These are phyloP conservation scores for Globisporangium perplexum DNA, from an alignment of 352 stramenopile genomes.

Conservation along the genomic window DNA sequence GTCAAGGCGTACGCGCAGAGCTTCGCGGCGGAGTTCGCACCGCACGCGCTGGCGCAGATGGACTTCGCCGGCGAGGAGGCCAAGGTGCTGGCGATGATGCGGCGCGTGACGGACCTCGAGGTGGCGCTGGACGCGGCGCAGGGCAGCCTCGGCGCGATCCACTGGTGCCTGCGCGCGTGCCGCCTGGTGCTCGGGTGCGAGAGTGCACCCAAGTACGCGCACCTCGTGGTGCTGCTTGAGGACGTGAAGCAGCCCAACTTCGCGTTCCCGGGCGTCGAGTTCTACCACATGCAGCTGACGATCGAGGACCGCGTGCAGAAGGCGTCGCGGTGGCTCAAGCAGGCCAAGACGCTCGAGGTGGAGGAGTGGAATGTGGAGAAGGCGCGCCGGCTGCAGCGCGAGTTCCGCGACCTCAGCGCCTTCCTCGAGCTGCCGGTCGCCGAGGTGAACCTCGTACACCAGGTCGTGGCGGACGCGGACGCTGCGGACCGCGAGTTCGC, in stretches of 20 bases:
- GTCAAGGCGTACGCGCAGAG: constrained; percentile 28
- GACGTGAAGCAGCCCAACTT: constrained; percentile 46
- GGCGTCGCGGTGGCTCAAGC: constrained; percentile 54
- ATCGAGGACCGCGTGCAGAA: constrained; percentile 64
- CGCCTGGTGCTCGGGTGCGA: constrained; percentile 45
- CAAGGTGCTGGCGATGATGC: constrained; percentile 39
- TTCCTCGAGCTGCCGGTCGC: constrained; percentile 61
- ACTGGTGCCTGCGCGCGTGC: constrained; percentile 77
- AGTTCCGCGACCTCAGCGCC: constrained; percentile 47
- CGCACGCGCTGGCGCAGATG: constrained; percentile 34
- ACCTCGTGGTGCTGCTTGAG: constrained; percentile 60
- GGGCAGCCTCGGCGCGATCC: constrained; percentile 48
- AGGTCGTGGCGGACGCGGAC: constrained; percentile 15
- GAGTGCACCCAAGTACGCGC: constrained; percentile 51
- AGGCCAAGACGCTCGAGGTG: constrained; percentile 54
- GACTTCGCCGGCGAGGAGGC: constrained; percentile 34
- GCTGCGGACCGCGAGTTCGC: constrained; percentile 11
- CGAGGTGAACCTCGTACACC: constrained; percentile 60
- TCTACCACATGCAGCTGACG: constrained; percentile 62
- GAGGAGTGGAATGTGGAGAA: constrained; percentile 68
- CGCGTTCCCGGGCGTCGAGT: constrained; percentile 58
- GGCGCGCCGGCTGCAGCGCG: constrained; percentile 29
- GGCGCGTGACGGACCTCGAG: constrained; percentile 52
- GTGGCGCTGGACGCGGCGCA: constrained; percentile 47
- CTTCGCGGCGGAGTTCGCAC: constrained; percentile 51